Percentiles rank a stretch among this genome's conserved stretches.
phyloP scores from a whole-genome alignment of 148 eudicot species.

The Spergularia marina region DNA sequence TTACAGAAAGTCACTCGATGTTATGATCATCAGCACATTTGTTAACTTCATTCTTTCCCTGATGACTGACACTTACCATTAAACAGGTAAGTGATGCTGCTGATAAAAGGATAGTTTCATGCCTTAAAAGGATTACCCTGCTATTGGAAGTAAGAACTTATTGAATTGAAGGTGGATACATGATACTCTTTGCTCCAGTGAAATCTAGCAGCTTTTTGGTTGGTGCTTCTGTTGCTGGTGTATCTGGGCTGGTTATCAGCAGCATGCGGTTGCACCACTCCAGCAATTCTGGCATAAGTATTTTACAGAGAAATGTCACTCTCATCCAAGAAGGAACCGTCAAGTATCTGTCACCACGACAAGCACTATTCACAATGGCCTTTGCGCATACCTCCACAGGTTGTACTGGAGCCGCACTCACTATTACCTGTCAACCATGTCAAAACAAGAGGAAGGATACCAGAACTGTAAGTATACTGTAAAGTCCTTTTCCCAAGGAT shows the following conservation, averaged over 20 bases:
- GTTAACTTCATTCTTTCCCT: too few species aligned
- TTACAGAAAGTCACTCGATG: too few species aligned
- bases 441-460: too few species aligned
- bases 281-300: conserved; percentile 44
- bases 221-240: conserved; percentile 34
- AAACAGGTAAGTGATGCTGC: too few species aligned
- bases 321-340: conserved; percentile 57
- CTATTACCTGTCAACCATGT: conserved; percentile 37
- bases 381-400: conserved; percentile 41
- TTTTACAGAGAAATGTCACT: conserved; percentile 36
- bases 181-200: conserved; percentile 40
- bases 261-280: conserved; percentile 42
- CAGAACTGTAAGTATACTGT: neutral
- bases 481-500: neutral
- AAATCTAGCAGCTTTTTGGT: conserved; percentile 50
- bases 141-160: neutral
- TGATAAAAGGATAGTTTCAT: too few species aligned
- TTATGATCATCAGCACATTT: too few species aligned
- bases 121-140: too few species aligned
- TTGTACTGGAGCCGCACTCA: conserved; percentile 42
- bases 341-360: conserved; percentile 51
- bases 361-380: conserved; percentile 50
- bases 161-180: conserved; percentile 45
- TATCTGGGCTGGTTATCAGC: conserved; percentile 39
- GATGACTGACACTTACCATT: too few species aligned